Evolutionary conservation across 202 grass and related monocot genomes (phyloP).

Genomic region (Schoenoplectus triqueter): DNA sequence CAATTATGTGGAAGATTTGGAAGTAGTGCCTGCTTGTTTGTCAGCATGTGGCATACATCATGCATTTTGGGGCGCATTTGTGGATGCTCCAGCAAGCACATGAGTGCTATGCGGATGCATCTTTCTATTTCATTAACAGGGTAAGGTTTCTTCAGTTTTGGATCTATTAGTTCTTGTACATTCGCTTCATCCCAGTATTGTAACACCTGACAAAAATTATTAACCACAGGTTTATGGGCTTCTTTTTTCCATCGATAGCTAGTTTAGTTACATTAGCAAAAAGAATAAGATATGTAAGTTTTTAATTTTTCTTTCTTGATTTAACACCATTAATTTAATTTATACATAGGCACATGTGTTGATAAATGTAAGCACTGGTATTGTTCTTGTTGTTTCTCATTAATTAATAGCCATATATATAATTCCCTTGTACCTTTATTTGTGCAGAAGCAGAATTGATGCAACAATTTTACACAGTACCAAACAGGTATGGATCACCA

Average conservation of each 20-base stretch:
- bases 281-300: no score
- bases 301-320: no score
- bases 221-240: not conserved
- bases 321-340: no score
- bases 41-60: conserved; percentile 16
- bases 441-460: no score
- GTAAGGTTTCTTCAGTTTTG: conserved; percentile 20
- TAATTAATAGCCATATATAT: no score
- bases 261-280: no score
- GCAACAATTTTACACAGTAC: no score
- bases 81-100: conserved; percentile 28
- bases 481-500: no score
- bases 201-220: conserved; percentile 32
- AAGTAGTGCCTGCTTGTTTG: not conserved
- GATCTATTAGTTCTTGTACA: conserved; percentile 24
- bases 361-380: no score
- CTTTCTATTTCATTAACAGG: conserved; percentile 34
- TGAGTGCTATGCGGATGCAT: conserved; percentile 32
- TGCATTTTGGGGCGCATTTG: conserved; percentile 31
- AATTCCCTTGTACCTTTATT: no score
- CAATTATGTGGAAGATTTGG: conserved; percentile 32
- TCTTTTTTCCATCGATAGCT: not conserved
- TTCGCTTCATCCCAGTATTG: conserved; percentile 31
- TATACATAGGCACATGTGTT: no score
- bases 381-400: no score